Evolutionary conservation across 495 filamentous ascomycete species (phyloP).

Genomic region (Mycothermus thermophilus): DNA sequence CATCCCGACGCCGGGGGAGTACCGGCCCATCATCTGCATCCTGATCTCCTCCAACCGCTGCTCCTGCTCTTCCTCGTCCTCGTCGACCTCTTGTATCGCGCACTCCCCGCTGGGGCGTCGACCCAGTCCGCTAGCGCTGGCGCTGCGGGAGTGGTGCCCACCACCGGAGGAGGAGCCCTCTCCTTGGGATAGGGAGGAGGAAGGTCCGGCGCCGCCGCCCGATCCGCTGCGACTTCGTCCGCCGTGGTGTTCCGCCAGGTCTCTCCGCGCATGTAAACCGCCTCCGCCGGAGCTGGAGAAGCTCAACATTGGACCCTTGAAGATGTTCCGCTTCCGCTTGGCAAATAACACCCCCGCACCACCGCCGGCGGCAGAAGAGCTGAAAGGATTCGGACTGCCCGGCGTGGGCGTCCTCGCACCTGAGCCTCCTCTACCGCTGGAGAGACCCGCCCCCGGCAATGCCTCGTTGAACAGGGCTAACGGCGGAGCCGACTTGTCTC

Average conservation of each 20-base stretch:
- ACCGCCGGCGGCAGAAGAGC: conserved; percentile 10
- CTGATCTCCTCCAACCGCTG: too few species aligned
- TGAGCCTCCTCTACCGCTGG: conserved; percentile 5
- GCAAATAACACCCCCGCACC: conserved; percentile 68
- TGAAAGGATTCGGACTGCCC: conserved; percentile 32
- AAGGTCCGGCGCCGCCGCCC: too few species aligned
- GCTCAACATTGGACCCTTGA: conserved; percentile 69
- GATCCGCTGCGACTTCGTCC: too few species aligned
- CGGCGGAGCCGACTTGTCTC: conserved; percentile 36
- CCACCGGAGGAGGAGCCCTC: too few species aligned
- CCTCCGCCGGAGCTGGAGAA: conserved; percentile 18
- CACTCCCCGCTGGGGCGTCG: conserved; percentile 48
- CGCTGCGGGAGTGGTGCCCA: conserved; percentile 30
- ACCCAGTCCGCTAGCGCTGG: conserved; percentile 38
- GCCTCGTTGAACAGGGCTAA: conserved; percentile 40
- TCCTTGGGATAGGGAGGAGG: too few species aligned
- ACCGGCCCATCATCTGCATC: too few species aligned
- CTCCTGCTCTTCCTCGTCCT: conserved; percentile 40
- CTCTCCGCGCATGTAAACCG: too few species aligned
- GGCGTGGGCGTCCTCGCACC: conserved; percentile 22
- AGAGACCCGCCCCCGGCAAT: conserved; percentile 9
- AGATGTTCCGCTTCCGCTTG: conserved; percentile 73
- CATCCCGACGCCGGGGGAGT: too few species aligned
- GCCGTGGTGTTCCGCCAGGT: too few species aligned
- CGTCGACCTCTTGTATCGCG: conserved; percentile 79